Base-by-base conservation (phyloP, 2,329 filamentous ascomycete species). In the Hymenoscyphus linearis region DNA sequence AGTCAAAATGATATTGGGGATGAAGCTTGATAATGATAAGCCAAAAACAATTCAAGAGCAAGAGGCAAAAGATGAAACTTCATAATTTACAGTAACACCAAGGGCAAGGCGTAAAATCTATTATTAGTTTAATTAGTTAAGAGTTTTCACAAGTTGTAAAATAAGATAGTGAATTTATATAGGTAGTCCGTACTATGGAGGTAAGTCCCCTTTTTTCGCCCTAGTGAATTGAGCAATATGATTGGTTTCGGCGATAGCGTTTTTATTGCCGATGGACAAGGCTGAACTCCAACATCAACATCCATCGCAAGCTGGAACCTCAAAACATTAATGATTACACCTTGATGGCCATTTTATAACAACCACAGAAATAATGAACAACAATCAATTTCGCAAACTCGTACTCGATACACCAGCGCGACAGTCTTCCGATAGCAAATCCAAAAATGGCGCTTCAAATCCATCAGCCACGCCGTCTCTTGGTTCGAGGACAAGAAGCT, bases 321-420 rank as follows among this genome's bases (percentile, higher is more conserved):
- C 50, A 53, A 18, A 10, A 27, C 27, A 16, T 27, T 31, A 31
- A 31, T 4, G 31, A 53, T 18, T 27, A 14, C 35, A 57, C 16
- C 14, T 50, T n/a, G 4, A 50, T 9, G 4, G 13, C n/a, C 9
- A 57, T 25, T 36, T 22, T 36, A 31, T 13, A 37, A 57, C 14
- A 22, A 34, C n/a, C 5, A 47, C 16, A 14, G 12, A 3, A n/a
- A 57, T 14, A 16, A 98, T 99, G 95, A 96, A 98, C 74, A 98
- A 98, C 80, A 85, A 92, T 52, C 91, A 97, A 70, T 99, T 99
- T 71, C 88, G 95, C 59, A 88, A 89, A 66, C 82, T 98, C 6
- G 76, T 96, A 25, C 79, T 86, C 75, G 77, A 84, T 66, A 81
- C 78, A 3, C 75, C 80, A 2, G 72, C 76, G 7, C 67, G 73